Percentiles rank a stretch among this genome's conserved stretches.
Evolutionary conservation across 192 early-diverging fungal genomes (phyloP).

Genomic region (Coemansia sp.): DNA sequence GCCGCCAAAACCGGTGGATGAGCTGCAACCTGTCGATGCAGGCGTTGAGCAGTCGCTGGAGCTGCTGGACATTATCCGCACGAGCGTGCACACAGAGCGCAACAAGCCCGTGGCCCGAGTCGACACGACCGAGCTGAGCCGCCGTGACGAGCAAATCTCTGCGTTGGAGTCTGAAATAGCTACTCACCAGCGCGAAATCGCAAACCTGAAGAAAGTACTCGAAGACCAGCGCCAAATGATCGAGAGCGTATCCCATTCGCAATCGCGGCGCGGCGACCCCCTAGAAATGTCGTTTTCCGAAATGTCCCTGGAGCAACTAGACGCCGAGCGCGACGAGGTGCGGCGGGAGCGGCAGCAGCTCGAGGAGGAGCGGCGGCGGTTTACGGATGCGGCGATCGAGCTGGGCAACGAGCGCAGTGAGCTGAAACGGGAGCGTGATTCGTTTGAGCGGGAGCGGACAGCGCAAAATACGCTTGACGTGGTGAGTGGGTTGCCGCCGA

Average conservation of each 20-base stretch:
- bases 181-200: conserved; percentile 25
- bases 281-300: conserved; percentile 54
- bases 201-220: conserved; percentile 28
- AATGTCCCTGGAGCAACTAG: conserved; percentile 45
- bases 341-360: conserved; percentile 58
- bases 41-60: conserved; percentile 34
- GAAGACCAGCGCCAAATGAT: conserved; percentile 44
- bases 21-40: not conserved
- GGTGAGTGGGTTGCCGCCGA: conserved; percentile 33
- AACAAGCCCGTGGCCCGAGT: conserved; percentile 13
- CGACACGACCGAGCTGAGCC: conserved; percentile 36
- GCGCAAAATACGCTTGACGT: conserved; percentile 21
- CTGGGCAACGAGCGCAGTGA: conserved; percentile 66
- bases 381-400: conserved; percentile 71
- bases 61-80: conserved; percentile 34
- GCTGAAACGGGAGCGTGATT: conserved; percentile 40
- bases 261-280: conserved; percentile 4
- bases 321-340: conserved; percentile 50
- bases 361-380: conserved; percentile 62
- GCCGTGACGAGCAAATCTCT: conserved; percentile 56
- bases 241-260: conserved; percentile 19
- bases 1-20: not conserved
- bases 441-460: conserved; percentile 20
- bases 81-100: conserved; percentile 9
- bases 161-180: conserved; percentile 39